A percentile compares a stretch with the other conserved stretches of the same genome.
Evolutionary conservation across 192 early-diverging fungal species (phyloP).

Genomic region (Endogone sp.): DNA sequence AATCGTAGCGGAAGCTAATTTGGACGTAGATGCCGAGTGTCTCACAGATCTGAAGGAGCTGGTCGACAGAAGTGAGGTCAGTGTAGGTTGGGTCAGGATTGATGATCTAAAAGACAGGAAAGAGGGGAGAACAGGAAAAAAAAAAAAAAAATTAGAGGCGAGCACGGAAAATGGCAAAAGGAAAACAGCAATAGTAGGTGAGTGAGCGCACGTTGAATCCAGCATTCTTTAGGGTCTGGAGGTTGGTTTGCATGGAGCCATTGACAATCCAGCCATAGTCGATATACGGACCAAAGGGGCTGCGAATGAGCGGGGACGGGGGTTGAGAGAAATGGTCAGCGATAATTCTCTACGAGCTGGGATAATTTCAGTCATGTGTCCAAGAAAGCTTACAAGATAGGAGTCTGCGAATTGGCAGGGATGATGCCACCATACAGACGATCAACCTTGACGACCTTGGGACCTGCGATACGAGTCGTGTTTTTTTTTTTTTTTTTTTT

Average conservation of each 20-base stretch:
- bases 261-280: conserved; percentile 11
- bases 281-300: conserved; percentile 13
- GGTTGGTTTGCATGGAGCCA: conserved; percentile 1
- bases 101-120: neutral
- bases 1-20: conserved; percentile 15
- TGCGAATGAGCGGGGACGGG: neutral
- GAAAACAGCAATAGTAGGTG: neutral
- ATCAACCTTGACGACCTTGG: too few species aligned
- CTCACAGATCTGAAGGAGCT: conserved; percentile 11
- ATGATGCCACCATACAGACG: too few species aligned
- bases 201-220: conserved; percentile 10
- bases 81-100: conserved; percentile 18
- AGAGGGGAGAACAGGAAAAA: neutral
- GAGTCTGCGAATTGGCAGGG: too few species aligned
- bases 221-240: conserved; percentile 12
- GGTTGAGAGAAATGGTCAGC: neutral
- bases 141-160: neutral
- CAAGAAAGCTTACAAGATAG: too few species aligned
- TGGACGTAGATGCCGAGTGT: conserved; percentile 20
- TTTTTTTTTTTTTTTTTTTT: too few species aligned
- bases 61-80: conserved; percentile 2
- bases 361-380: too few species aligned
- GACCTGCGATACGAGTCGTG: too few species aligned
- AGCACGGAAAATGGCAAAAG: neutral
- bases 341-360: too few species aligned